Evolutionary conservation across 768 basidiomycete genomes (phyloP), one percentile per base, ranked within the genome.

Genomic region (Serendipita sp.): DNA sequence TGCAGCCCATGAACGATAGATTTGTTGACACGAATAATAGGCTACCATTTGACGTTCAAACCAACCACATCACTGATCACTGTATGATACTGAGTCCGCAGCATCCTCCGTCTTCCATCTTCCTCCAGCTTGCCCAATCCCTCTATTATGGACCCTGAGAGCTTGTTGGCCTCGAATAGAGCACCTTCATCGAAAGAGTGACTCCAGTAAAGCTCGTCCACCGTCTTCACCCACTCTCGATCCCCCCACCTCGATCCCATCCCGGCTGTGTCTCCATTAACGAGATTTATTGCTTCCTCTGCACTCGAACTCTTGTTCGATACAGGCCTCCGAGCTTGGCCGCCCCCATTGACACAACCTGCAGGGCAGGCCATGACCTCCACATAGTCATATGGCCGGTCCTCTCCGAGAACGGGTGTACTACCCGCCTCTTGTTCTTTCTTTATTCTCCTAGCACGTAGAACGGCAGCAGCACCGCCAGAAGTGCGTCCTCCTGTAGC

Each of bases 281-380:
- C 62, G 66, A 71, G 43, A 73, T 70, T 33, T 8, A 50, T 82
- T 5, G 40, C 13, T 13, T 40, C 40, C 40, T 40, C 40, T 83
- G 64, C 83, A 81, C 29, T 79, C 80, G 63, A n/a, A 52, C 46
- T 15, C 53, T 3, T 34, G 27, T 23, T 31, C 11, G 34, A 8
- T 15, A 13, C 50, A 62, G 64, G 65, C 60, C 66, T 70, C 60
- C 68, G 68, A 63, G 87, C 73, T 76, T 98, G 96, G 3, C 96
- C 96, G 23, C 95, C 96, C 5, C 96, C 96, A 72, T 97, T 97
- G 45, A 96, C 91, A 73, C 96, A 98, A 16, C 96, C 96, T 0
- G 87, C 85, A 0, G 96, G 96, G 76, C 96, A 99, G 37, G 96
- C 96, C 96, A 99, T 98, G 67, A 99, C 92, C 71, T 96, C 93